Conservation (phyloP, 805 yeast genomes). For the Grigorovia jiainica region DNA sequence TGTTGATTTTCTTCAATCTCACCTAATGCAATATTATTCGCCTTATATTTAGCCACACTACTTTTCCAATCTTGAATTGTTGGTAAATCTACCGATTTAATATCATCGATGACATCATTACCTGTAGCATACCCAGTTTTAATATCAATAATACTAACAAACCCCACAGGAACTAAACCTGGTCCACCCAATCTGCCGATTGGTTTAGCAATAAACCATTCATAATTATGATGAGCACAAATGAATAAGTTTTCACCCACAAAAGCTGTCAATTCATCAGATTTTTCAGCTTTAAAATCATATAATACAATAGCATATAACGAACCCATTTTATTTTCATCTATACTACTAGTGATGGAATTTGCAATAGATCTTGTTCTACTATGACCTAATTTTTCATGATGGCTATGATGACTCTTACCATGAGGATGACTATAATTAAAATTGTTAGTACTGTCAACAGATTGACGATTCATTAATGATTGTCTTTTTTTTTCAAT, state of each 20-base stretch:
- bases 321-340: slow-evolving; percentile 29
- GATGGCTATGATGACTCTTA: neutral
- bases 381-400: slow-evolving; percentile 1
- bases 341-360: neutral
- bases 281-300: slow-evolving; percentile 66
- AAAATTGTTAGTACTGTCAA: neutral
- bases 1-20: slow-evolving; percentile 33
- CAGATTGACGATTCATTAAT: slow-evolving; percentile 5
- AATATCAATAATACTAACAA: slow-evolving; percentile 77
- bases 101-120: slow-evolving; percentile 46
- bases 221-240: slow-evolving; percentile 92
- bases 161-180: slow-evolving; percentile 87
- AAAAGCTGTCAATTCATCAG: slow-evolving; percentile 75
- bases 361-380: slow-evolving; percentile 6
- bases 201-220: slow-evolving; percentile 98
- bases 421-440: neutral
- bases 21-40: slow-evolving; percentile 72
- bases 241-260: slow-evolving; percentile 87
- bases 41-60: slow-evolving; percentile 84
- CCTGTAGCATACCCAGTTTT: slow-evolving; percentile 51
- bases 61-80: slow-evolving; percentile 94
- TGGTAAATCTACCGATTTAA: slow-evolving; percentile 65
- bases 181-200: slow-evolving; percentile 94
- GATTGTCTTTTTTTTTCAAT: slow-evolving; percentile 49
- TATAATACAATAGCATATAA: slow-evolving; percentile 79